Base-by-base conservation (phyloP, 2,329 filamentous ascomycete genomes). In the Nemania bipapillata region DNA sequence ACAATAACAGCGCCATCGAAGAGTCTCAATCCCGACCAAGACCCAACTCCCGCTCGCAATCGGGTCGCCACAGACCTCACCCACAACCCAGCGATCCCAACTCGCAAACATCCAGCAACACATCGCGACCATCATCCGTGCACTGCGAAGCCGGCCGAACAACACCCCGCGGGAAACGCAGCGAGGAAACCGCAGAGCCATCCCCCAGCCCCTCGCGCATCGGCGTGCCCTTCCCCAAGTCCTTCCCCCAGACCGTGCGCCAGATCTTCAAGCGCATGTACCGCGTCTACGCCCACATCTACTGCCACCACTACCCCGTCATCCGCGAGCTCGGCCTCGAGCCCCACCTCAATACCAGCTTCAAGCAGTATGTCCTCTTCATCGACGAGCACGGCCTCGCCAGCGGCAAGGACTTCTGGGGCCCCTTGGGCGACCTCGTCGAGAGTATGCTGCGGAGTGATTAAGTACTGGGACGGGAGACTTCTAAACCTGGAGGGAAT, bases 211-310 rank as follows among this genome's bases (percentile, higher is more conserved):
- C 96, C n/a, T 95, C 91, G 81, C 91, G 94, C 77, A 96, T 97
- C 78, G 93, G 96, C 73, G 94, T 98, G 11, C 92, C 95, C 4
- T 99, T 99, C 81, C 94, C 96, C 63, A 96, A 97, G 79, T 91
- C 91, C 22, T 99, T 99, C 83, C 91, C 93, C 7, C 86, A 90
- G 64, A 90, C 97, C 65, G 90, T 97, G 71, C 92, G 93, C 74
- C 95, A 97, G 82, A 94, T 99, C 79, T 98, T 98, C 89, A 99
- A 99, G 87, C 92, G 96, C 78, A 91, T 99, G 84, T 99, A 98
- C 83, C 92, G 96, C 74, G 95, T 99, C 70, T 99, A 99, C 80
- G 96, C 96, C 50, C 96, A 99, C 83, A 97, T 99, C 76, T 99
- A 99, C 88, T 99, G 96, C 85, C 96, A 99, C 82, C 96, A 99